Evolutionary conservation across 1,284 basidiomycete genomes (phyloP).

Genomic region (Xerocomus nothofagi): DNA sequence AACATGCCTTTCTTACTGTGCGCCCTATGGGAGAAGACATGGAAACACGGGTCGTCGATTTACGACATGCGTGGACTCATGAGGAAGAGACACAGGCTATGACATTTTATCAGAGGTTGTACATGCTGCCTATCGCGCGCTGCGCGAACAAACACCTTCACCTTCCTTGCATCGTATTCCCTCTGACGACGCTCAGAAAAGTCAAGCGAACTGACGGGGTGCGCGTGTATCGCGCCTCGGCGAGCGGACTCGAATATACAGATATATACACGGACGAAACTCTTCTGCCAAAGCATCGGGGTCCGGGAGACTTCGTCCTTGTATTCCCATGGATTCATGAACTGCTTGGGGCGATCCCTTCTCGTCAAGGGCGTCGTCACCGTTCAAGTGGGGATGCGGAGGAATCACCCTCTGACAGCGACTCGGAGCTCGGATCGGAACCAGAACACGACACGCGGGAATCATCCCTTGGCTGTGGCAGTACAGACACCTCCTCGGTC

Average conservation of each 20-base stretch:
- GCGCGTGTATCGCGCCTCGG: slow-evolving; percentile 9
- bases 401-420: not conserved
- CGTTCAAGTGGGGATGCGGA: not conserved
- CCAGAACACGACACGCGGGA: not conserved
- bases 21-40: slow-evolving; percentile 6
- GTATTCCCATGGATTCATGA: slow-evolving; percentile 24
- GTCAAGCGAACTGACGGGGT: not conserved
- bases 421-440: slow-evolving; percentile 2
- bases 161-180: slow-evolving; percentile 24
- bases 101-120: slow-evolving; percentile 8
- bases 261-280: slow-evolving; percentile 7
- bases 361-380: not conserved
- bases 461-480: not conserved
- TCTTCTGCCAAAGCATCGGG: not conserved
- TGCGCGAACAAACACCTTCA: slow-evolving; percentile 12
- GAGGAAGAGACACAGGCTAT: slow-evolving; percentile 3
- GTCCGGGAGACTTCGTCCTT: slow-evolving; percentile 10
- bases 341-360: not conserved
- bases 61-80: slow-evolving; percentile 1
- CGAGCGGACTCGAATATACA: slow-evolving; percentile 14
- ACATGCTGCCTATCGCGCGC: not conserved
- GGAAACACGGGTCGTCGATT: not conserved
- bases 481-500: not conserved
- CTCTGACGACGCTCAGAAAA: slow-evolving; percentile 2
- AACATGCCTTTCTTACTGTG: not conserved